These are phyloP conservation scores for Lachancea thermotolerans DNA, from an alignment of 805 yeast genomes.

Conservation along the genomic window DNA sequence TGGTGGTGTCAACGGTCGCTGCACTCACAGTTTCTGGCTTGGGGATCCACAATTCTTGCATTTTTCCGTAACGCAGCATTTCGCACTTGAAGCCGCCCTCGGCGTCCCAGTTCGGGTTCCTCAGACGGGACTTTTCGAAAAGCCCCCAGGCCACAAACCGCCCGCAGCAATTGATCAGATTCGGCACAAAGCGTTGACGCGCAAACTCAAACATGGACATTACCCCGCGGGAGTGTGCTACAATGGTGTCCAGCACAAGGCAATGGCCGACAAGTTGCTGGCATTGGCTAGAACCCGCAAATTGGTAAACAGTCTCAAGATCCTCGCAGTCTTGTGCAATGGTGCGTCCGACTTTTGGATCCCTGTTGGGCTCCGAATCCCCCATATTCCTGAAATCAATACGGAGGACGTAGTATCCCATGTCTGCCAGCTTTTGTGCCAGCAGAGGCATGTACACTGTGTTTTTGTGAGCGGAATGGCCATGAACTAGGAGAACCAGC, in stretches of 20 bases:
- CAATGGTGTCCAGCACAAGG: conserved; percentile 48
- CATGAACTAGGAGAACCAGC: conserved; percentile 66
- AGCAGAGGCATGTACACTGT: conserved; percentile 63
- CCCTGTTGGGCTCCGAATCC: conserved; percentile 45
- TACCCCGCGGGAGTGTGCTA: conserved; percentile 78
- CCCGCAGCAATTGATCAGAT: conserved; percentile 65
- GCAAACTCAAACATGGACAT: conserved; percentile 74
- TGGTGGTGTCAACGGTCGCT: conserved; percentile 40
- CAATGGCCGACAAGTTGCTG: conserved; percentile 31
- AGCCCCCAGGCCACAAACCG: conserved; percentile 53
- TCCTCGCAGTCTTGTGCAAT: conserved; percentile 65
- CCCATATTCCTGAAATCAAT: conserved; percentile 89
- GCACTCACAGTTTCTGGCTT: conserved; percentile 45
- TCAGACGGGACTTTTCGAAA: conserved; percentile 32
- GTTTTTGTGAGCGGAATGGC: conserved; percentile 78
- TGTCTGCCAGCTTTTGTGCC: conserved; percentile 53
- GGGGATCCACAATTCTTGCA: conserved; percentile 38
- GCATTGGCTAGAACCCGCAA: conserved; percentile 26
- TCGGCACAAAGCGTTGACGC: conserved; percentile 44
- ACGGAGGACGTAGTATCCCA: conserved; percentile 62
- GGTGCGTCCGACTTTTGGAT: conserved; percentile 42
- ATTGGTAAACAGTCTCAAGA: conserved; percentile 42
- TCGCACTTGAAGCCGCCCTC: conserved; percentile 37
- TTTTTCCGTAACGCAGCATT: conserved; percentile 47
- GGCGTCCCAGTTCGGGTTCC: conserved; percentile 35